Percentiles rank a stretch among this genome's conserved stretches.
phyloP scores from a whole-genome alignment of 495 filamentous ascomycete species.

The Margaritispora aquatica region DNA sequence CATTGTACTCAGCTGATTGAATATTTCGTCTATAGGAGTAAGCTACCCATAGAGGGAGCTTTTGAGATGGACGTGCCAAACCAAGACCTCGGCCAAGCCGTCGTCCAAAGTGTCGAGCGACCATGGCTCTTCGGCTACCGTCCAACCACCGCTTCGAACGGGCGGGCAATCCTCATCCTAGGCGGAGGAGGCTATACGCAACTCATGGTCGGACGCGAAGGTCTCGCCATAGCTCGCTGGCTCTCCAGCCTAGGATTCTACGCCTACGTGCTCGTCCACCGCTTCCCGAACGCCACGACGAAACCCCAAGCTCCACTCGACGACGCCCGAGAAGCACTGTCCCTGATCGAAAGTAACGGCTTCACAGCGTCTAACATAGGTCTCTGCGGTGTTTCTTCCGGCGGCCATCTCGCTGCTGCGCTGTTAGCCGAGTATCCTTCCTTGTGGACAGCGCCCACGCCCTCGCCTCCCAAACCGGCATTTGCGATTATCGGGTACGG shows the following conservation, averaged over 20 bases:
- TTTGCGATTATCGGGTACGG: slow-evolving; percentile 20
- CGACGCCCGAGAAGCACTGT: slow-evolving; percentile 10
- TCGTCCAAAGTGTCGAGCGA: slow-evolving; percentile 7
- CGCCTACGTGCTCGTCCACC: slow-evolving; percentile 17
- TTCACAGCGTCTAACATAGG: slow-evolving; percentile 1
- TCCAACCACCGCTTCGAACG: slow-evolving; percentile 9
- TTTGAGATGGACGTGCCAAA: not conserved
- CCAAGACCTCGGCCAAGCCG: not conserved
- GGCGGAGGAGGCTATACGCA: slow-evolving; percentile 18
- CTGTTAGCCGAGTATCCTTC: slow-evolving; percentile 14
- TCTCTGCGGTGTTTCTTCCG: slow-evolving; percentile 17
- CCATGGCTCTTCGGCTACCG: slow-evolving; percentile 20
- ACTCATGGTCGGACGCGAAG: slow-evolving; percentile 19
- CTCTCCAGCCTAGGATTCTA: slow-evolving; percentile 12
- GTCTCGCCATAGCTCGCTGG: slow-evolving; percentile 18
- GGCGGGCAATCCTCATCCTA: slow-evolving; percentile 15
- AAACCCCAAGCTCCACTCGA: slow-evolving; percentile 14
- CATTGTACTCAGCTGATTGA: not conserved
- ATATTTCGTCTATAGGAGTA: not conserved
- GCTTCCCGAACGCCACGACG: slow-evolving; percentile 14
- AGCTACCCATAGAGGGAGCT: not conserved
- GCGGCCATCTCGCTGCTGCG: slow-evolving; percentile 17
- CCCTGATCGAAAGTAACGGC: not conserved
- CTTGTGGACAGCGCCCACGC: not conserved
- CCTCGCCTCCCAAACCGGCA: not conserved